A percentile compares a stretch with the other conserved stretches of the same genome.
Conservation (phyloP, 106 monocot genomes). For the Platanthera guangdongensis region DNA sequence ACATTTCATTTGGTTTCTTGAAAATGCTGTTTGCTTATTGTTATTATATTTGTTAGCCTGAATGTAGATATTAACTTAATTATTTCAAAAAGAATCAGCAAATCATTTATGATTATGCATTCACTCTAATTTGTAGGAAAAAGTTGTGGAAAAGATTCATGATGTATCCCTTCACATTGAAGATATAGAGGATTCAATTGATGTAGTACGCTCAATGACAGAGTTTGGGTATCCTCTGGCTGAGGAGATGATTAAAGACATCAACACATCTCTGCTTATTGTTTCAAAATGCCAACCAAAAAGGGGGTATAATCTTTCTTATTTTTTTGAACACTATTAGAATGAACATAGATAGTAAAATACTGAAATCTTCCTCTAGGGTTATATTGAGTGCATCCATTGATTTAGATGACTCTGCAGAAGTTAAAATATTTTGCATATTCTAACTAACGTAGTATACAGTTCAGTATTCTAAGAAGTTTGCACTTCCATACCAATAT, state of each 20-base stretch:
- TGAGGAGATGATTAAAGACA: conserved; percentile 87
- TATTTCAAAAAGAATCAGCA: neutral
- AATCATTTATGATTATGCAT: neutral
- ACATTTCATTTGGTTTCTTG: conserved; percentile 4
- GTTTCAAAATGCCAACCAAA: conserved; percentile 62
- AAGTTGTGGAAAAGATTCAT: conserved; percentile 51
- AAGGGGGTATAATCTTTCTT: conserved; percentile 41
- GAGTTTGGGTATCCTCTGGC: conserved; percentile 66
- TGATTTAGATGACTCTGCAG: neutral
- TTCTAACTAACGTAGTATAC: neutral
- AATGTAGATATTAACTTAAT: neutral
- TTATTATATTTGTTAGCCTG: neutral
- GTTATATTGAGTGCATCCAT: neutral
- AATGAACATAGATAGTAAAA: neutral
- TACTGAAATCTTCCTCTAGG: neutral
- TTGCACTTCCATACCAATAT: neutral
- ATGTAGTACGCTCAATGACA: conserved; percentile 59
- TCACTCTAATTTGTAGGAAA: conserved; percentile 32
- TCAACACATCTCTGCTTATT: conserved; percentile 57
- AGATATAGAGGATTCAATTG: conserved; percentile 91
- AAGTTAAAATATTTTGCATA: neutral
- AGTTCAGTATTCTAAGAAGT: neutral
- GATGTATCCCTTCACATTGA: conserved; percentile 69
- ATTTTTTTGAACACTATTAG: neutral
- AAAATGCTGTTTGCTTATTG: neutral